Percentiles rank a stretch among this genome's conserved stretches.
Evolutionary conservation across 257 asterid species (phyloP).

Genomic region (Lantana camara): DNA sequence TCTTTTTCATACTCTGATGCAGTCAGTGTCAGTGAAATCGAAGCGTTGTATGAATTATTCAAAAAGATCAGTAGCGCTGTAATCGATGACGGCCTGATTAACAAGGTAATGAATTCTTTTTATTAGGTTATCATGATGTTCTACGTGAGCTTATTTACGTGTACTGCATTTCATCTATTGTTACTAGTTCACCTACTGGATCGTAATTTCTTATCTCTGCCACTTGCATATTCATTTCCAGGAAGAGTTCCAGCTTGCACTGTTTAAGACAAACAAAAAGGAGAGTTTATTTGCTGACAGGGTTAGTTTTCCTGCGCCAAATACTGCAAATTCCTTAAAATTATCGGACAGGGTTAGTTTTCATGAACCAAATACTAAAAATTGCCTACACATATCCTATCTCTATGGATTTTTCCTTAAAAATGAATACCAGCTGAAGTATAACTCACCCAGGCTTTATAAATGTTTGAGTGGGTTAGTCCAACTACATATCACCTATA

Average conservation of each 20-base stretch:
- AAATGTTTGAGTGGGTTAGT: slow-evolving; percentile 16
- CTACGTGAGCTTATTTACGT: slow-evolving; percentile 10
- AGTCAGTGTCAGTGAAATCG: slow-evolving; percentile 89
- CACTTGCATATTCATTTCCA: slow-evolving; percentile 35
- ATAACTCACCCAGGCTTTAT: slow-evolving; percentile 8
- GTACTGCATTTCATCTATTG: not conserved
- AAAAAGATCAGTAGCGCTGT: slow-evolving; percentile 88
- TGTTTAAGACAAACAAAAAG: slow-evolving; percentile 73
- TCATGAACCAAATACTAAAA: slow-evolving; percentile 31
- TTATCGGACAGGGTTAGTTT: slow-evolving; percentile 59
- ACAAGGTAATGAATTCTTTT: slow-evolving; percentile 59
- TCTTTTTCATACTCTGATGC: slow-evolving; percentile 37
- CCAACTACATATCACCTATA: not conserved
- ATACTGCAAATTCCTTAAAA: slow-evolving; percentile 41
- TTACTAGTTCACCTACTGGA: slow-evolving; percentile 25
- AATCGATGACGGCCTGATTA: slow-evolving; percentile 84
- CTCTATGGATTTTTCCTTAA: slow-evolving; percentile 10
- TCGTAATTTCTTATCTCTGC: slow-evolving; percentile 29
- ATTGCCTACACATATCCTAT: slow-evolving; percentile 23
- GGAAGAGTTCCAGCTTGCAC: slow-evolving; percentile 93
- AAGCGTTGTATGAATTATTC: slow-evolving; percentile 81
- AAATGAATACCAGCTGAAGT: slow-evolving; percentile 9
- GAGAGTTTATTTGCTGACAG: slow-evolving; percentile 88
- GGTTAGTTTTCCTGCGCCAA: slow-evolving; percentile 58
- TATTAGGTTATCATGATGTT: slow-evolving; percentile 13